Conservation (phyloP, 306 rosid genomes). For the Canavalia gladiata region DNA sequence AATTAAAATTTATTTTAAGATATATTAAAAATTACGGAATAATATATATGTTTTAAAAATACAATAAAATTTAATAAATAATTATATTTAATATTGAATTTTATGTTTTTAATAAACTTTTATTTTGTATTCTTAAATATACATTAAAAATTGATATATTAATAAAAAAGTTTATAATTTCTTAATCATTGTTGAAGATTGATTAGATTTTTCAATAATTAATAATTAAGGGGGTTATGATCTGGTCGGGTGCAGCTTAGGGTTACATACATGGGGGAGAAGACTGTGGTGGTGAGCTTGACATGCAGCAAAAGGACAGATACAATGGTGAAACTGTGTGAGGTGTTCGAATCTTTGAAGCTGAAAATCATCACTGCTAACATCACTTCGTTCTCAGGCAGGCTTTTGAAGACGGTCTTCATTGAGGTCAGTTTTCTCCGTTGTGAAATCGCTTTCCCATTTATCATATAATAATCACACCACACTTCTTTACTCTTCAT, state of each 20-base stretch:
- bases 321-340: conserved; percentile 91
- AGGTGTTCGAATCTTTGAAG: conserved; percentile 91
- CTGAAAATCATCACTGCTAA: conserved; percentile 83
- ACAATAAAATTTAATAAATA: no score
- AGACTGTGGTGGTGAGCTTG: conserved; percentile 78
- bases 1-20: no score
- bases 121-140: no score
- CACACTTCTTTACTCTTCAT: neutral
- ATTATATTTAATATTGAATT: no score
- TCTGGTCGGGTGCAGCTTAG: conserved; percentile 62
- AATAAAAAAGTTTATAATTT: no score
- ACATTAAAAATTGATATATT: no score
- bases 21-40: no score
- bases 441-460: neutral
- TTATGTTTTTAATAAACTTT: no score
- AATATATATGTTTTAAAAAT: no score
- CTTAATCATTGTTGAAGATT: no score
- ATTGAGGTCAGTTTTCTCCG: conserved; percentile 67
- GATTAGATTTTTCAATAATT: no score
- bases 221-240: neutral
- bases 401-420: conserved; percentile 86
- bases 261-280: conserved; percentile 82
- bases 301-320: conserved; percentile 83
- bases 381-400: conserved; percentile 75
- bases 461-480: neutral